Conservation (phyloP, 805 yeast genomes). For the Suhomyces kilbournensis region DNA sequence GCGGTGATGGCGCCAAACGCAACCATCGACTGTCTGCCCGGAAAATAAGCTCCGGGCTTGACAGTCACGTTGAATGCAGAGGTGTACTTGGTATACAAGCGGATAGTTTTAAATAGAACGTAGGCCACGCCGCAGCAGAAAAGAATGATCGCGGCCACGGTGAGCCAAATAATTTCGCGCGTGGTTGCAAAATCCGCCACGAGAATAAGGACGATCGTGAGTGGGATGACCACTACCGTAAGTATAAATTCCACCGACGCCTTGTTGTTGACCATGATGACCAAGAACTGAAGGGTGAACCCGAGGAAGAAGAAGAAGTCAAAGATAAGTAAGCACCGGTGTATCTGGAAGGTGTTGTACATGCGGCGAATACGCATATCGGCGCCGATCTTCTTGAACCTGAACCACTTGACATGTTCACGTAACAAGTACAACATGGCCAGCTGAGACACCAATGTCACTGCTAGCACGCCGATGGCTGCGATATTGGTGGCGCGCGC, state of each 20-base stretch:
- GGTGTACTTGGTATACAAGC: conserved; percentile 43
- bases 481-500: conserved; percentile 42
- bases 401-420: conserved; percentile 43
- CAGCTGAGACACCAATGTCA: conserved; percentile 29
- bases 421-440: conserved; percentile 29
- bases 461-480: conserved; percentile 39
- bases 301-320: conserved; percentile 50
- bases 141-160: conserved; percentile 23
- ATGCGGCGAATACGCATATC: conserved; percentile 37
- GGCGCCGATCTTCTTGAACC: conserved; percentile 49
- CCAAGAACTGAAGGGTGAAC: conserved; percentile 48
- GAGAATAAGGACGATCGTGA: conserved; percentile 37
- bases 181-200: conserved; percentile 36
- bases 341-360: conserved; percentile 39
- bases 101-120: conserved; percentile 44
- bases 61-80: conserved; percentile 28
- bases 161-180: conserved; percentile 28
- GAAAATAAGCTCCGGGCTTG: conserved; percentile 37
- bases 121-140: conserved; percentile 43
- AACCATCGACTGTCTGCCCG: conserved; percentile 44
- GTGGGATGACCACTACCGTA: conserved; percentile 45
- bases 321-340: conserved; percentile 35
- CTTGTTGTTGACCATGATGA: conserved; percentile 38
- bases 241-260: conserved; percentile 43
- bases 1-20: conserved; percentile 44